Base-by-base conservation (phyloP, 129 eudicot species). In the Escallonia herrerae region DNA sequence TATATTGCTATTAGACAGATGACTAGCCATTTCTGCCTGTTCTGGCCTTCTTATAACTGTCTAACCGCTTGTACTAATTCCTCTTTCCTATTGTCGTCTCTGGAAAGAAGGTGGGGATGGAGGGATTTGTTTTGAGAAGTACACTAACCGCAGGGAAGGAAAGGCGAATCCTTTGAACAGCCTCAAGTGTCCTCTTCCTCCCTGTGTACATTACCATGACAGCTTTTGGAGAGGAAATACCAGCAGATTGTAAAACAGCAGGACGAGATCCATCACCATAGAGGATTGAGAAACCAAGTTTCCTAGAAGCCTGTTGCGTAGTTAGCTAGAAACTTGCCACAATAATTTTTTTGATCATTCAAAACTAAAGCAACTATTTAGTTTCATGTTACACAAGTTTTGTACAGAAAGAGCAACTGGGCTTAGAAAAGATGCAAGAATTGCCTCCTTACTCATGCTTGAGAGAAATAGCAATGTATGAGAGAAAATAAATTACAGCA, bases 221-320 rank as follows among this genome's bases (percentile, higher is more conserved):
- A 3, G 99, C 99, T 89, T 85, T 89, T 43, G 99, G 99, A 59
- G 96, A 83, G 59, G 86, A 86, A 38, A 93, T 86, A 62, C 99
- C 99, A 68, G 99, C 99, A 57, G 99, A 93, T 69, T 86, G 95
- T 71, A 93, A 58, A 62, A 89, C 96, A 48, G 89, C 87, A 15
- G 99, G 91, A 47, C 99, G 83, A 12, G 99, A 85, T 48, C 96
- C 99, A 76, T 93, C 99, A 14, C 99, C 99, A 62, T 89, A 93
- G n/a, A 77, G 80, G 60, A 93, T 79, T 2, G 99, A 96, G 74
- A 89, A 93, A 41, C 95, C 99, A 51, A 83, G 96, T 70, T 86
- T 80, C 60, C 77, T 89, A 68, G 96, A 85, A 68, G 81, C 79
- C 99, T 93, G 82, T 63, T 63, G 37, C 43, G 43, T 45, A 9